phyloP scores from a whole-genome alignment of 495 filamentous ascomycete species.

The Trichoderma reesei region DNA sequence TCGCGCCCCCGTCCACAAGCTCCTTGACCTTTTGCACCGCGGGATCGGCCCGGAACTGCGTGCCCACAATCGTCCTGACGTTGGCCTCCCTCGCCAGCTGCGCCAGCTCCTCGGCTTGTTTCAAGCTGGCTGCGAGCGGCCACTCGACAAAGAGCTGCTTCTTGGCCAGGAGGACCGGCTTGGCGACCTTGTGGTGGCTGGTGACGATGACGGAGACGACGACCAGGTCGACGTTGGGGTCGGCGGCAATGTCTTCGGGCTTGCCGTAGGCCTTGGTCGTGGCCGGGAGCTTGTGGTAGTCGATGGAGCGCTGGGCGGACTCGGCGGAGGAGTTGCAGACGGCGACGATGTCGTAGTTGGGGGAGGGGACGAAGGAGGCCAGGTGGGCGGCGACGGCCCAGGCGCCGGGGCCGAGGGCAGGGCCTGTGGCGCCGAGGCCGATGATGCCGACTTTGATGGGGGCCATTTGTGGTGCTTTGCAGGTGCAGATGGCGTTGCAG shows the following conservation, averaged over 20 bases:
- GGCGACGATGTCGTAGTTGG: slow-evolving; percentile 37
- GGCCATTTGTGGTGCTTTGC: not conserved
- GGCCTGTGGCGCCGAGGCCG: slow-evolving; percentile 27
- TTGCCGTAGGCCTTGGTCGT: slow-evolving; percentile 34
- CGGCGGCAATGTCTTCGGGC: slow-evolving; percentile 35
- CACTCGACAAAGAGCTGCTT: slow-evolving; percentile 49
- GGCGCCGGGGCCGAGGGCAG: slow-evolving; percentile 15
- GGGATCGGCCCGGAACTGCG: slow-evolving; percentile 18
- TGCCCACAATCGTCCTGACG: slow-evolving; percentile 24
- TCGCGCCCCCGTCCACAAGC: slow-evolving; percentile 17
- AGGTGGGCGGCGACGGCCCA: slow-evolving; percentile 42
- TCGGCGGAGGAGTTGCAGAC: slow-evolving; percentile 37
- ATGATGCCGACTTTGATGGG: slow-evolving; percentile 37
- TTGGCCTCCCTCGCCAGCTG: slow-evolving; percentile 24
- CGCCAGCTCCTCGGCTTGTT: slow-evolving; percentile 25
- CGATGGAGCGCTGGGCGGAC: slow-evolving; percentile 34
- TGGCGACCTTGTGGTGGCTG: slow-evolving; percentile 35
- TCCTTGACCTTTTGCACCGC: slow-evolving; percentile 18
- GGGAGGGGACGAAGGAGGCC: slow-evolving; percentile 24
- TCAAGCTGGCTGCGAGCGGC: slow-evolving; percentile 23
- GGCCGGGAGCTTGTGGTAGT: slow-evolving; percentile 28
- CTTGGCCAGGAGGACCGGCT: slow-evolving; percentile 33
- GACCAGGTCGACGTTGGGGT: slow-evolving; percentile 45
- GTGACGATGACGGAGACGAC: slow-evolving; percentile 34
- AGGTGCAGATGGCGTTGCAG: too few species aligned